Percentiles rank a stretch among this genome's conserved stretches.
Evolutionary conservation across 163 green algal genomes (phyloP).

Genomic region (Prototheca cutis): DNA sequence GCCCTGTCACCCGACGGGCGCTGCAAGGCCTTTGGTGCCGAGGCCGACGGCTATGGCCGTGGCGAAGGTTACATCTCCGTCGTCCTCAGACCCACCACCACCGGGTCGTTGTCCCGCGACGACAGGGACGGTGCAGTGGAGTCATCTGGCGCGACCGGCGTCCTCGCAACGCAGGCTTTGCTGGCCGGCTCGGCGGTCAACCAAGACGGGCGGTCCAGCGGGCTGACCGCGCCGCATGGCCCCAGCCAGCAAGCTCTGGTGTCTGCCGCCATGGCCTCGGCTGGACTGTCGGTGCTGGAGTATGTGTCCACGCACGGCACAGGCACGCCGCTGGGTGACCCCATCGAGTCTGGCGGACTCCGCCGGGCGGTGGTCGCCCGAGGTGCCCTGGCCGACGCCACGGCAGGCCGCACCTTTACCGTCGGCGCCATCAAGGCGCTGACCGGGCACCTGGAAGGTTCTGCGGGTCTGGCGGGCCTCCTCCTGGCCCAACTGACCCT

Average conservation of each 20-base stretch:
- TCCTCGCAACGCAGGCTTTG: conserved; percentile 25
- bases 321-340: conserved; percentile 69
- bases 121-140: too few species aligned
- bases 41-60: conserved; percentile 42
- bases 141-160: too few species aligned
- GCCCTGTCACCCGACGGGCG: conserved; percentile 36
- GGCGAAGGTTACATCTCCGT: conserved; percentile 34
- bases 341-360: conserved; percentile 65
- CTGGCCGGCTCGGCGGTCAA: conserved; percentile 54
- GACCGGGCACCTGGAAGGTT: conserved; percentile 43
- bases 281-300: conserved; percentile 19
- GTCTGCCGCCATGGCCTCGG: conserved; percentile 14
- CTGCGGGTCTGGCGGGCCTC: conserved; percentile 36
- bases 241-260: conserved; percentile 44
- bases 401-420: conserved; percentile 5
- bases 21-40: conserved; percentile 38
- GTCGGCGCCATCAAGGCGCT: conserved; percentile 30
- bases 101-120: too few species aligned
- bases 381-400: too few species aligned
- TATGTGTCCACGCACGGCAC: conserved; percentile 51
- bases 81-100: conserved; percentile 21
- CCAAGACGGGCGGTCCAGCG: conserved; percentile 76
- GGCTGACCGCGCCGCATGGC: conserved; percentile 62
- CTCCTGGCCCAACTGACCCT: conserved; percentile 22
- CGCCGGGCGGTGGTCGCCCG: conserved; percentile 16